These are phyloP conservation scores for Piper betle DNA, from an alignment of 164 flowering plant genomes.

Conservation along the genomic window DNA sequence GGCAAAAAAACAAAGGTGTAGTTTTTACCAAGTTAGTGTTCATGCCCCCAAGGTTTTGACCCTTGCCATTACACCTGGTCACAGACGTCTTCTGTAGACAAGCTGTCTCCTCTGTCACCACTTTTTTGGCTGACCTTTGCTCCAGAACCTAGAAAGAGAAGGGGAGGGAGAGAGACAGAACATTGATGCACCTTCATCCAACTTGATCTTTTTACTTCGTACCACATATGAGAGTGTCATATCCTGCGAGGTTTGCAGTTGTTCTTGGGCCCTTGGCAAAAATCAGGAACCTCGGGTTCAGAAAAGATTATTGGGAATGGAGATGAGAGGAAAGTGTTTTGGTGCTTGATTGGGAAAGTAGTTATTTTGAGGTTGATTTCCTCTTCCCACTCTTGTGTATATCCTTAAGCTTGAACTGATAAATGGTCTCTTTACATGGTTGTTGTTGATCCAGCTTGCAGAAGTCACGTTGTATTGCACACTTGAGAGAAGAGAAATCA, in stretches of 20 bases:
- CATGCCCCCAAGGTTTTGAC: not conserved
- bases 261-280: not conserved
- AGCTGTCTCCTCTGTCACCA: not conserved
- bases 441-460: not conserved
- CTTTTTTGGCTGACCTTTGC: not conserved
- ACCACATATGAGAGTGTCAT: not conserved
- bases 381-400: not conserved
- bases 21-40: not conserved
- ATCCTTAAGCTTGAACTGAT: not conserved
- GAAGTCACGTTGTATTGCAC: not conserved
- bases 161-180: not conserved
- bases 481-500: not conserved
- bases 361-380: not conserved
- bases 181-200: not conserved
- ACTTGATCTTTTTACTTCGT: not conserved
- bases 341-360: slow-evolving; percentile 2
- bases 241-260: not conserved
- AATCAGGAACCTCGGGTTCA: not conserved
- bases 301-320: slow-evolving; percentile 10
- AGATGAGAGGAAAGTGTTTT: slow-evolving; percentile 5
- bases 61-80: not conserved
- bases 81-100: not conserved
- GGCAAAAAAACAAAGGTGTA: not conserved
- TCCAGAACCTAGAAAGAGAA: not conserved
- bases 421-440: not conserved